These are phyloP conservation scores for Escallonia rubra DNA, from an alignment of 129 eudicot species.

Conservation along the genomic window DNA sequence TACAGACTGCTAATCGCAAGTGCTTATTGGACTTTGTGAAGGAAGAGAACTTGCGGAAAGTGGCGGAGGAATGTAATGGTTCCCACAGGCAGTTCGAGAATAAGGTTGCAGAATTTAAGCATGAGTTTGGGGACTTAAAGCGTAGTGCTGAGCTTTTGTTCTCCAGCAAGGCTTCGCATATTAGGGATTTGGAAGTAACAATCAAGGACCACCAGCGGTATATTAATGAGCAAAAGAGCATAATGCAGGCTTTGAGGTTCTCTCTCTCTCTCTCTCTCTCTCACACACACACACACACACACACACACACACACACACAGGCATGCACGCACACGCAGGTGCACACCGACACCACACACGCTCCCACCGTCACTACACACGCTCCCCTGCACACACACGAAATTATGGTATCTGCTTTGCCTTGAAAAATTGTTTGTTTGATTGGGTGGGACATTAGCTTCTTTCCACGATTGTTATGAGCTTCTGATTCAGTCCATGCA, in stretches of 20 bases:
- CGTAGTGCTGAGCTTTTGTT: slow-evolving; percentile 61
- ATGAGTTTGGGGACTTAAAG: slow-evolving; percentile 79
- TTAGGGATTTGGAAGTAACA: slow-evolving; percentile 51
- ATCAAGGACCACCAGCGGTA: slow-evolving; percentile 61
- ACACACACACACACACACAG: not conserved
- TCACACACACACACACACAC: not conserved
- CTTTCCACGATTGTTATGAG: too few relatives aligned
- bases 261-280: slow-evolving; percentile 12
- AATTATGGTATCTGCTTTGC: too few relatives aligned
- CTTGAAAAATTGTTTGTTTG: too few relatives aligned
- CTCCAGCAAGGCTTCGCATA: slow-evolving; percentile 59
- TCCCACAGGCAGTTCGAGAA: slow-evolving; percentile 86
- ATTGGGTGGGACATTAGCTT: too few relatives aligned
- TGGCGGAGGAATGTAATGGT: slow-evolving; percentile 65
- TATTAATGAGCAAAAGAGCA: slow-evolving; percentile 72
- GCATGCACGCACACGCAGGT: too few relatives aligned
- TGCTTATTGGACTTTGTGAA: slow-evolving; percentile 79
- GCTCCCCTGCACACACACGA: too few relatives aligned
- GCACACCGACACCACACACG: too few relatives aligned
- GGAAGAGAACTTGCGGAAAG: slow-evolving; percentile 68
- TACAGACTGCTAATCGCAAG: slow-evolving; percentile 56
- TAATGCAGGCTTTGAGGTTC: slow-evolving; percentile 87
- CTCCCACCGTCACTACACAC: too few relatives aligned
- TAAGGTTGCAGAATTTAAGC: slow-evolving; percentile 82
- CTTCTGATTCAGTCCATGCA: too few relatives aligned